phyloP scores from a whole-genome alignment of 2,329 filamentous ascomycete species.

The Sporothrix curviconia region DNA sequence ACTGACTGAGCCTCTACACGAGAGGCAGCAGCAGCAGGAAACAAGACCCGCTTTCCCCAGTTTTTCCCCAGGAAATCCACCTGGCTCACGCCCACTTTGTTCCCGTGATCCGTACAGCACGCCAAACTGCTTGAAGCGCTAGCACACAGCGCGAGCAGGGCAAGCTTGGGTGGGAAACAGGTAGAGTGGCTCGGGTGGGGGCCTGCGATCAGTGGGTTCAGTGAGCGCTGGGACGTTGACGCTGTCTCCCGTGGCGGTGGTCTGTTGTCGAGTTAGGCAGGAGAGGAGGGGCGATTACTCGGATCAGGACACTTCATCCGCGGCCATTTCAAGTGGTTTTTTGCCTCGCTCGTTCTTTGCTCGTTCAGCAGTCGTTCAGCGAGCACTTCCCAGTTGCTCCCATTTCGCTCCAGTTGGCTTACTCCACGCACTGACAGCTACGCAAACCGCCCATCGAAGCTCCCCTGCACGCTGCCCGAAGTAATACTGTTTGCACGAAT shows the following conservation, averaged over 20 bases:
- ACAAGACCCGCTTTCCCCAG: constrained; percentile 16
- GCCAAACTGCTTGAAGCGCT: constrained; percentile 13
- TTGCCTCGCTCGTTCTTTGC: neutral
- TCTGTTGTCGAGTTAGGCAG: too few relatives aligned
- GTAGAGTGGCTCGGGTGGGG: too few relatives aligned
- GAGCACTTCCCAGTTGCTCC: too few relatives aligned
- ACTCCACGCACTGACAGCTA: neutral
- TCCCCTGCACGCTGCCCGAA: too few relatives aligned
- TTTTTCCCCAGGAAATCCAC: constrained; percentile 20
- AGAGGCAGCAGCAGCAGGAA: neutral
- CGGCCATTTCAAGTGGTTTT: neutral
- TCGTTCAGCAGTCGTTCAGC: too few relatives aligned
- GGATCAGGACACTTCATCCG: neutral
- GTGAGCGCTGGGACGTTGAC: too few relatives aligned
- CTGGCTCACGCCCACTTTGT: constrained; percentile 10
- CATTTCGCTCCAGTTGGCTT: neutral
- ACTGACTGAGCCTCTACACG: neutral
- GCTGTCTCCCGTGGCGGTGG: too few relatives aligned
- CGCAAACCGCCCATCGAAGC: too few relatives aligned
- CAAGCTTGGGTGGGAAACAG: too few relatives aligned
- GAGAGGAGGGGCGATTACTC: constrained; percentile 4
- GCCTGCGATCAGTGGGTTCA: too few relatives aligned
- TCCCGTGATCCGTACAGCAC: constrained; percentile 16
- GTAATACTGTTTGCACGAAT: neutral
- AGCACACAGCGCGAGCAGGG: neutral